Percentiles rank a stretch among this genome's conserved stretches.
Conservation (phyloP, 139 green algal species). For the Chlamydomonas eustigma region DNA sequence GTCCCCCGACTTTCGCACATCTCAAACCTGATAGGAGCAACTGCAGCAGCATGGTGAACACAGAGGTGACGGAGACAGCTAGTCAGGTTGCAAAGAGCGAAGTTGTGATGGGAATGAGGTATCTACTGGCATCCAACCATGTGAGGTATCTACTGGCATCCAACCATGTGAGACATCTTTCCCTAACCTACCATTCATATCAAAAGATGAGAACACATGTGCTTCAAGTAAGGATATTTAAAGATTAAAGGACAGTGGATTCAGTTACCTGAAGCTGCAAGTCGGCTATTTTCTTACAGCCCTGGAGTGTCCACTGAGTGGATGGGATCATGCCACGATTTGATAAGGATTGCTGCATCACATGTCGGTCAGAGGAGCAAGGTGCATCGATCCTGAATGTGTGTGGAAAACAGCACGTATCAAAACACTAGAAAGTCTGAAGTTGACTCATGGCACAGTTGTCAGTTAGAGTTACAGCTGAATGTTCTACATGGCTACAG, state of each 20-base stretch:
- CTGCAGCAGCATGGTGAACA: background rate
- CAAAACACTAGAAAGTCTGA: background rate
- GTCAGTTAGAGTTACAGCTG: background rate
- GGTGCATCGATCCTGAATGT: slow-evolving; percentile 54
- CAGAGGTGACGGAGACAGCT: background rate
- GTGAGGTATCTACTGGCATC: background rate
- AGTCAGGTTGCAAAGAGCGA: background rate
- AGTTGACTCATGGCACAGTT: slow-evolving; percentile 13
- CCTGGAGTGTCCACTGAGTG: slow-evolving; percentile 41
- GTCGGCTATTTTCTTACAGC: slow-evolving; percentile 41
- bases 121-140: background rate
- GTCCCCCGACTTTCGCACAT: slow-evolving; percentile 45
- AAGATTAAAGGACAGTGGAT: background rate
- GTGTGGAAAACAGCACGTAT: background rate
- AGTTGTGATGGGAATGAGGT: background rate
- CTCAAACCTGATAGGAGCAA: slow-evolving; percentile 22
- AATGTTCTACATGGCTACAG: no score
- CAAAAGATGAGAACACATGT: no score
- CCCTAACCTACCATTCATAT: background rate
- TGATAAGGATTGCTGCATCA: slow-evolving; percentile 35
- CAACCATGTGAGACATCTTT: background rate
- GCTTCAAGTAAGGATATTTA: no score
- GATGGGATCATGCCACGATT: background rate
- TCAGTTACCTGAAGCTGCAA: slow-evolving; percentile 45
- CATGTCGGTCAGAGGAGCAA: slow-evolving; percentile 57